Evolutionary conservation across 129 eudicot genomes (phyloP).

Genomic region (Erigeron canadensis): DNA sequence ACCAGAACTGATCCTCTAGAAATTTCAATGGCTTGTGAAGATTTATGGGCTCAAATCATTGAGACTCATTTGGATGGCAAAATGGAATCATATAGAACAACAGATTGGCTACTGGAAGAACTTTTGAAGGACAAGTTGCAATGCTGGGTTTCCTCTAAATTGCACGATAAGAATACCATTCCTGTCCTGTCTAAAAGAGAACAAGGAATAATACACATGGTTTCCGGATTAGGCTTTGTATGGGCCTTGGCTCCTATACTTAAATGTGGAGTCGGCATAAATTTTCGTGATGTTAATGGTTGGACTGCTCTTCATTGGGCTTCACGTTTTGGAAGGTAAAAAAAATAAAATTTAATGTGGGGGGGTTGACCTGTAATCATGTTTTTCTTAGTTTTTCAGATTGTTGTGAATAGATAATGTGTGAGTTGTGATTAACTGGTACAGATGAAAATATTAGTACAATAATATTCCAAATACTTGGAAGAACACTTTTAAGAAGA

Average conservation of each 20-base stretch:
- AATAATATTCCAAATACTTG: background rate
- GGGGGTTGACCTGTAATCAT: background rate
- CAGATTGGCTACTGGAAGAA: slow-evolving; percentile 76
- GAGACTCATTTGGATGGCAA: slow-evolving; percentile 53
- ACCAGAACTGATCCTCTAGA: slow-evolving; percentile 32
- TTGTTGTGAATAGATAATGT: background rate
- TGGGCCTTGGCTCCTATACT: slow-evolving; percentile 93
- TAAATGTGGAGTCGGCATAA: slow-evolving; percentile 61
- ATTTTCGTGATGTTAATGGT: slow-evolving; percentile 85
- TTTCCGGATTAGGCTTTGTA: slow-evolving; percentile 88
- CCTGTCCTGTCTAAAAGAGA: slow-evolving; percentile 67
- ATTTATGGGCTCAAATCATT: slow-evolving; percentile 63
- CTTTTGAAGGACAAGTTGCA: slow-evolving; percentile 81
- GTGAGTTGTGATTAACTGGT: background rate
- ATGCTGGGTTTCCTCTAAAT: slow-evolving; percentile 60
- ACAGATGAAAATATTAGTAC: background rate
- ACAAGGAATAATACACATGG: slow-evolving; percentile 92
- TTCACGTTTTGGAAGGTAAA: slow-evolving; percentile 97
- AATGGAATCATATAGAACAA: slow-evolving; percentile 44
- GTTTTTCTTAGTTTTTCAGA: background rate
- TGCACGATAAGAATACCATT: slow-evolving; percentile 21
- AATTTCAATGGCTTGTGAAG: slow-evolving; percentile 47
- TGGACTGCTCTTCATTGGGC: slow-evolving; percentile 99
- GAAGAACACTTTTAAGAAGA: background rate
- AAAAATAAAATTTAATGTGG: too few relatives aligned